Conservation (phyloP, 2,329 filamentous ascomycete species). For the Westerdykella sp. region DNA sequence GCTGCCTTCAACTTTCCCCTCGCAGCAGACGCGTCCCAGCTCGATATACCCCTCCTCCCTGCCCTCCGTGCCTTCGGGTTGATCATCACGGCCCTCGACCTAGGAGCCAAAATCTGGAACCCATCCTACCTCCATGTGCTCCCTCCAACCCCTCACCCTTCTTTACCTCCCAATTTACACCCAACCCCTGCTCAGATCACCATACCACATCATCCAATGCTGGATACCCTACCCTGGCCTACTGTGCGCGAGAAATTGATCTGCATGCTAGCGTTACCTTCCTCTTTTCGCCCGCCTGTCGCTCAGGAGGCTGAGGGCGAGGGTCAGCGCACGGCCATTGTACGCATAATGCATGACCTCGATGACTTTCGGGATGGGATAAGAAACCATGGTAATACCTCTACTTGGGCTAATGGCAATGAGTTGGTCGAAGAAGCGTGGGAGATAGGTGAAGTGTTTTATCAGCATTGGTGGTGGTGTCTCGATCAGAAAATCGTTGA, state of each 20-base stretch:
- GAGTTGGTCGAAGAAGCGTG: constrained; percentile 47
- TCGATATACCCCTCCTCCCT: constrained; percentile 38
- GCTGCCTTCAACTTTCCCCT: constrained; percentile 7
- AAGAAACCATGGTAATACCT: constrained; percentile 17
- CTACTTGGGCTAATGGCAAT: constrained; percentile 45
- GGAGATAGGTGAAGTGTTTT: constrained; percentile 55
- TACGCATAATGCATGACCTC: constrained; percentile 52
- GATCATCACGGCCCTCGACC: constrained; percentile 12
- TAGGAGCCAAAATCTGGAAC: constrained; percentile 12
- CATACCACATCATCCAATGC: constrained; percentile 51
- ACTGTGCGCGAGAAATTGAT: constrained; percentile 47
- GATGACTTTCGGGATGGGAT: constrained; percentile 50
- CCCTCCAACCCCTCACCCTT: constrained; percentile 3
- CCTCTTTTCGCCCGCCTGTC: constrained; percentile 42
- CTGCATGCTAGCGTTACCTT: constrained; percentile 47
- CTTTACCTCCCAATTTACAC: constrained; percentile 37
- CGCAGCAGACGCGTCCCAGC: constrained; percentile 14
- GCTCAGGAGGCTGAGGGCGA: constrained; percentile 35
- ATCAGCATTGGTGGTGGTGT: constrained; percentile 56
- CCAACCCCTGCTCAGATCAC: constrained; percentile 47
- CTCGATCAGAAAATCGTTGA: constrained; percentile 51
- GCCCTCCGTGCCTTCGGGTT: constrained; percentile 9
- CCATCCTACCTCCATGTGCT: constrained; percentile 17
- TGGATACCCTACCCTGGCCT: constrained; percentile 56
- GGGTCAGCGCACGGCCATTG: constrained; percentile 38